Evolutionary conservation across 179 eudicot genomes (phyloP), one percentile per base, ranked within the genome.

Genomic region (Nepenthes alata): DNA sequence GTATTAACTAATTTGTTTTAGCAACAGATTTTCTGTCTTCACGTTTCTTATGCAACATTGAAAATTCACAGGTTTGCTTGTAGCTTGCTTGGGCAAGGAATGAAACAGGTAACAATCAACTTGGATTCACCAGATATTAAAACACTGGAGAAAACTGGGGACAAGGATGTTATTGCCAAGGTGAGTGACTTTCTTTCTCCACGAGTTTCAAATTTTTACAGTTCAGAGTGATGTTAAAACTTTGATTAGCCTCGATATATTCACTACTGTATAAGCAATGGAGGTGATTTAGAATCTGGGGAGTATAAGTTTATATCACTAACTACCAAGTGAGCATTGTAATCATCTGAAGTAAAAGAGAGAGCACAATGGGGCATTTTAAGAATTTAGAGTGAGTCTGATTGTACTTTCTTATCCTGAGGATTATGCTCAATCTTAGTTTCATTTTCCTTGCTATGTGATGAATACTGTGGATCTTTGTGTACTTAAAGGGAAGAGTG

Each of bases 101-200:
- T 82, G 86, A 70, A 74, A 62, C 86, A 82, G 71, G 77, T 82
- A 59, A 55, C 68, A 36, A 67, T 89, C 64, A 76, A 67, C 62
- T 71, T 89, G 57, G 95, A 89, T 37, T 61, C 74, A 5, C 82
- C 89, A 4, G 91, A 87, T 64, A 89, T 89, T 62, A 75, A 53
- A 59, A 61, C 81, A 35, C 61, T 85, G 50, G 97, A 89, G 81
- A 87, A 81, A 64, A 58, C 16, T 15, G 91, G 87, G 34, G 86
- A 85, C 53, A 85, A 85, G 74, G 64, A 73, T 59, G 82, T 77
- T 55, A 77, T 85, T 63, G 53, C 70, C 49, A 80, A 75, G 87
- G 96, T 89, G 68, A 63, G 69, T 61, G 35, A 14, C n/a, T 1
- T 62, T 1, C 35, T 13, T 37, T 36, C 14, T 35, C 34, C 11